Conservation (phyloP, 495 filamentous ascomycete genomes). For the Daldinia grandis region DNA sequence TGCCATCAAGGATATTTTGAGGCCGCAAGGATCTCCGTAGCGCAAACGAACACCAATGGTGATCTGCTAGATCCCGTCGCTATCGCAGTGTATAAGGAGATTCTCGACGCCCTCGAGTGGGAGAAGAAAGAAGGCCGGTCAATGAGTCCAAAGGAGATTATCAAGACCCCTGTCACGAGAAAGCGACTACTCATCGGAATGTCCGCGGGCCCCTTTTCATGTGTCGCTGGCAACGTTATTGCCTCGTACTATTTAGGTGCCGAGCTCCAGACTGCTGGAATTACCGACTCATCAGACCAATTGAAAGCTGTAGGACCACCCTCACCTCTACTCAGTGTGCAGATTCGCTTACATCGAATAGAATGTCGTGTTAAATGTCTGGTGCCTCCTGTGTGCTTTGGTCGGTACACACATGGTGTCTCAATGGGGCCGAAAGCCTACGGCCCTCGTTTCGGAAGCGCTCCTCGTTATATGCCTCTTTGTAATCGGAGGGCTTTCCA, state of each 20-base stretch:
- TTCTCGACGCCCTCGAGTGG: constrained; percentile 54
- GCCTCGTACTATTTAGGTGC: constrained; percentile 59
- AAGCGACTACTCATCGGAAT: constrained; percentile 58
- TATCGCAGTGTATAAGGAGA: constrained; percentile 55
- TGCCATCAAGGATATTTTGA: constrained; percentile 52
- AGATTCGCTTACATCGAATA: not conserved
- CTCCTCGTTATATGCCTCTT: constrained; percentile 57
- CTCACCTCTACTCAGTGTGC: not conserved
- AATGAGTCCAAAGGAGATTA: constrained; percentile 53
- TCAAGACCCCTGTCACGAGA: constrained; percentile 53
- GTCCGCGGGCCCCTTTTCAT: constrained; percentile 54
- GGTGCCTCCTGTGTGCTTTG: constrained; percentile 52
- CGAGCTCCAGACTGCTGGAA: constrained; percentile 58
- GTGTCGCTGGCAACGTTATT: constrained; percentile 61
- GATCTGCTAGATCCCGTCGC: constrained; percentile 52
- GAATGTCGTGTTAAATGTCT: constrained; percentile 52
- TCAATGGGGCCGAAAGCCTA: constrained; percentile 55
- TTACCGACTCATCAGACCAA: constrained; percentile 52
- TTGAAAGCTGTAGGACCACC: constrained; percentile 55
- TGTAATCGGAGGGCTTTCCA: constrained; percentile 59
- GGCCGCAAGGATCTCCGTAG: constrained; percentile 47
- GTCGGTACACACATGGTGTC: constrained; percentile 51
- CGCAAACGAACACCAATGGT: constrained; percentile 59
- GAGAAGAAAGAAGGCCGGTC: constrained; percentile 55
- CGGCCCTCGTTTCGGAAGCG: constrained; percentile 50